phyloP scores from a whole-genome alignment of 805 yeast species.

The Nakazawaea wyomingensis region DNA sequence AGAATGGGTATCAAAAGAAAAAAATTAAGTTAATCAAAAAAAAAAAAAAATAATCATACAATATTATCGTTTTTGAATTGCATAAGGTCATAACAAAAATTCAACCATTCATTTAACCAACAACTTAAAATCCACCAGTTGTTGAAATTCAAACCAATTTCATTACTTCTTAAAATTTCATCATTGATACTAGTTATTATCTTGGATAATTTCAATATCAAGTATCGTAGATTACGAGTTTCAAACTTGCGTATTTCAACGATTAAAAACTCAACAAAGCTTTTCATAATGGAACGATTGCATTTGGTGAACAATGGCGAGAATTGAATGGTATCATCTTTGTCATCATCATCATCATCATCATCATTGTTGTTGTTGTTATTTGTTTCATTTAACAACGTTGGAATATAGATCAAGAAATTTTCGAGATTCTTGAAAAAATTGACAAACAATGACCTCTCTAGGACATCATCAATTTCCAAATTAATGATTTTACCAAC shows the following conservation, averaged over 20 bases:
- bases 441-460: background rate
- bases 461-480: conserved; percentile 9
- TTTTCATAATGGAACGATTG: conserved; percentile 3
- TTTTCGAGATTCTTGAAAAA: conserved; percentile 8
- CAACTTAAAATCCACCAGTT: conserved; percentile 13
- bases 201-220: conserved; percentile 4
- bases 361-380: background rate
- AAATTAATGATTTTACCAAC: conserved; percentile 4
- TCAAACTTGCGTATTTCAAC: conserved; percentile 5
- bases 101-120: conserved; percentile 13
- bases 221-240: background rate
- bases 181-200: conserved; percentile 10
- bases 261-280: conserved; percentile 5
- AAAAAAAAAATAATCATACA: background rate
- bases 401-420: conserved; percentile 3
- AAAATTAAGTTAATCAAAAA: background rate
- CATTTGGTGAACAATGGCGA: background rate
- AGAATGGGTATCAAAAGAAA: background rate
- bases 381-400: background rate
- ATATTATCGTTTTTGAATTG: conserved; percentile 7
- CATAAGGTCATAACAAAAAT: conserved; percentile 7
- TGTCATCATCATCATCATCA: background rate
- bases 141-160: conserved; percentile 5
- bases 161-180: conserved; percentile 7
- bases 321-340: background rate